Evolutionary conservation across 1,284 basidiomycete genomes (phyloP), one percentile per base, ranked within the genome.

Genomic region (Grifola frondosa): DNA sequence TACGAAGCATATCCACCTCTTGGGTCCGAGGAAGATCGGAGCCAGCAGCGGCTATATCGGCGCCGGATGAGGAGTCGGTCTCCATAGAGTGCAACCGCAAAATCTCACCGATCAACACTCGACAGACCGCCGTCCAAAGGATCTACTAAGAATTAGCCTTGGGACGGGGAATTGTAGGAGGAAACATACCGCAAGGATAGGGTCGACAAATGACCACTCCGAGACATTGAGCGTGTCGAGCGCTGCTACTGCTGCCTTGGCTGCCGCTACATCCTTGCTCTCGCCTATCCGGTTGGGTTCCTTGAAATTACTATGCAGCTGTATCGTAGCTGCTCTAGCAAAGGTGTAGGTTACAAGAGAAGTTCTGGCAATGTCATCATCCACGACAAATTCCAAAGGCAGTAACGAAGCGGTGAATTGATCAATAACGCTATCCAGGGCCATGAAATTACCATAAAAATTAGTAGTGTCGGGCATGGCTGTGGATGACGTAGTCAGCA

Each of bases 51-150:
- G 42, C 33, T 17, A 37, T 25, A 13, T 36, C 42, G 34, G 33
- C 29, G 24, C 35, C 40, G 17, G 40, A 40, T 54, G 44, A 53
- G 47, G 43, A 38, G 25, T 44, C 40, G 23, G 39, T 38, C 46
- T 42, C 48, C 3, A 34, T 16, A 26, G 42, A 23, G 43, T 39
- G 39, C 37, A 44, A 25, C 30, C 52, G 42, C 28, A 46, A 29
- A n/a, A 48, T 50, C 56, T 62, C 56, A 50, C 54, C 56, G 30
- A 60, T 52, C 40, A 59, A 45, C 13, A 56, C 55, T 41, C 56
- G 59, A 40, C 59, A 49, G 10, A 58, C 49, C 4, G 54, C 49
- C 19, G 57, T 56, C 50, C 59, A 57, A 12, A 62, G 36, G 19
- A 62, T 58, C 60, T 62, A 42, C 21, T n/a, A n/a, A 13, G 19